These are phyloP conservation scores for Diplodia mutila DNA, from an alignment of 2,329 filamentous ascomycete genomes.

Conservation along the genomic window DNA sequence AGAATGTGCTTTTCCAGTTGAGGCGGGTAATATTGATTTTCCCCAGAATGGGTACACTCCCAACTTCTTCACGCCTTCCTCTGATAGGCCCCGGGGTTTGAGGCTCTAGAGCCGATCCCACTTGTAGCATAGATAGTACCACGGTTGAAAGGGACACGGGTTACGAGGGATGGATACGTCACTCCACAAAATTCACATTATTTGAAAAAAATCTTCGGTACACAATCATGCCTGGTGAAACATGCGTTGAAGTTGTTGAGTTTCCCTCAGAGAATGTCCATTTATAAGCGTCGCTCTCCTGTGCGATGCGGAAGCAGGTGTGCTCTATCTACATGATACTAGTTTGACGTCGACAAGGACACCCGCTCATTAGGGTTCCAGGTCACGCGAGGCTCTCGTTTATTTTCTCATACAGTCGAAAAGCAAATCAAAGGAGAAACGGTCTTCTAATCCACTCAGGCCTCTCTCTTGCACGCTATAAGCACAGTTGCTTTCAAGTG, in stretches of 20 bases:
- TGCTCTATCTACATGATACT: neutral
- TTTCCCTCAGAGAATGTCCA: neutral
- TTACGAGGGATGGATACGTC: conserved; percentile 13
- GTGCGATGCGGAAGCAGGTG: neutral
- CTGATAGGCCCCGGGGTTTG: neutral
- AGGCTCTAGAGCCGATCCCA: neutral
- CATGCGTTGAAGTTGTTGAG: neutral
- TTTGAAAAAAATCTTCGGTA: neutral
- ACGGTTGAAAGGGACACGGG: neutral
- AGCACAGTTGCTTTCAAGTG: too few relatives aligned
- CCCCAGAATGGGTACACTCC: conserved; percentile 2
- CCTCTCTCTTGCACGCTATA: too few relatives aligned
- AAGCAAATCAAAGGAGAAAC: too few relatives aligned
- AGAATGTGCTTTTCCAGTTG: neutral
- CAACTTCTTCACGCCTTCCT: conserved; percentile 2
- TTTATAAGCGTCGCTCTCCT: neutral
- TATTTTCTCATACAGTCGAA: too few relatives aligned
- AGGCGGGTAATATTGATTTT: neutral
- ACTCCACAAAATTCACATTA: conserved; percentile 4
- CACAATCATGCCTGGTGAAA: neutral
- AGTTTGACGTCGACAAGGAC: too few relatives aligned
- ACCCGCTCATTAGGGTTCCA: too few relatives aligned
- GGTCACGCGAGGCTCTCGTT: too few relatives aligned
- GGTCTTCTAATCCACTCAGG: too few relatives aligned
- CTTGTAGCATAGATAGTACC: conserved; percentile 20